phyloP scores from a whole-genome alignment of 257 asterid species.

The Salvia splendens region DNA sequence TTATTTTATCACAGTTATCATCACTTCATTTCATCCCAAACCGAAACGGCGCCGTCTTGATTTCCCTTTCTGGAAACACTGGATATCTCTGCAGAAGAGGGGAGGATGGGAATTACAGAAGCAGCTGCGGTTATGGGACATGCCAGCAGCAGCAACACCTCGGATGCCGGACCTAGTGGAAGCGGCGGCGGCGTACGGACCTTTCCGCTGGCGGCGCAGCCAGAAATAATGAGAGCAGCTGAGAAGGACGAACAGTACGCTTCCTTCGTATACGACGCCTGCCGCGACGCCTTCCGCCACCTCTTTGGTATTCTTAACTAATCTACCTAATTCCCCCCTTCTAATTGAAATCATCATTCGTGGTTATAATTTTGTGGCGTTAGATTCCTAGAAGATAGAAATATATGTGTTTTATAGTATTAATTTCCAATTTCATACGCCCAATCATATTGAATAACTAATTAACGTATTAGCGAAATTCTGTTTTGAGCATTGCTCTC shows the following conservation, averaged over 20 bases:
- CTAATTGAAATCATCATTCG: background rate
- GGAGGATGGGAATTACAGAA: conserved; percentile 42
- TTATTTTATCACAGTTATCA: too few species aligned
- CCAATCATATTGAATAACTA: background rate
- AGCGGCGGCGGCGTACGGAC: conserved; percentile 47
- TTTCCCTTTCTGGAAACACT: background rate
- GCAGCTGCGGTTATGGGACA: conserved; percentile 39
- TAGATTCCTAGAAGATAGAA: conserved; percentile 13
- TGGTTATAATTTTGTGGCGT: background rate
- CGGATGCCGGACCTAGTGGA: conserved; percentile 46
- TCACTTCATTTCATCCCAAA: too few species aligned
- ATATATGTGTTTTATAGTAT: background rate
- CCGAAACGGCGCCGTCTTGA: too few species aligned
- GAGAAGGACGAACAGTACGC: conserved; percentile 99
- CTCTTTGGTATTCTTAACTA: conserved; percentile 61
- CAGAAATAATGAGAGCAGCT: conserved; percentile 98
- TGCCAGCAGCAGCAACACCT: conserved; percentile 37
- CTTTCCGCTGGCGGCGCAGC: conserved; percentile 86
- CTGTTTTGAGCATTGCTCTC: background rate
- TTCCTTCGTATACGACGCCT: conserved; percentile 88
- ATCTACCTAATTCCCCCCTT: background rate
- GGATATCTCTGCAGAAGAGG: conserved; percentile 17
- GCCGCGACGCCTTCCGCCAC: conserved; percentile 99
- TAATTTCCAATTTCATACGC: conserved; percentile 13
- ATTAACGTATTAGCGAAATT: conserved; percentile 1